Percentiles rank a stretch among this genome's conserved stretches.
Conservation (phyloP, 1,284 basidiomycete genomes). For the Ganoderma leucocontextum region DNA sequence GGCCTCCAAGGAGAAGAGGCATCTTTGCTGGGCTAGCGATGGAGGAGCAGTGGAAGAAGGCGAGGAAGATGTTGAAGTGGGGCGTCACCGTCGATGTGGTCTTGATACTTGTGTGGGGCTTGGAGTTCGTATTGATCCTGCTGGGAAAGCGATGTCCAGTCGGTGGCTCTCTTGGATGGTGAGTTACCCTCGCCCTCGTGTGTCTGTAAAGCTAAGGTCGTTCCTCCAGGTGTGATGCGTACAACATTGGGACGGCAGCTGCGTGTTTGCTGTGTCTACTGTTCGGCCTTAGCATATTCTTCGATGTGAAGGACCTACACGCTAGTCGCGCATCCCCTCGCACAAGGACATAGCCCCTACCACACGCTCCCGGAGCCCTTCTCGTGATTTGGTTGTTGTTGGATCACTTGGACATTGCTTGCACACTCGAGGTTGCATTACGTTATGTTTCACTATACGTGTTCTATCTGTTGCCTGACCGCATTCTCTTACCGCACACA, state of each 20-base stretch:
- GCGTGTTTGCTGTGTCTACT: conserved; percentile 62
- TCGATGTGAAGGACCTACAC: conserved; percentile 71
- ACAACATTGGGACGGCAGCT: conserved; percentile 69
- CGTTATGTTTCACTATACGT: conserved; percentile 7
- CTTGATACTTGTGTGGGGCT: conserved; percentile 64
- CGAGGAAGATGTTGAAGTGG: conserved; percentile 62
- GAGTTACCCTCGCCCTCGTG: conserved; percentile 36
- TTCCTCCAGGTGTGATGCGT: conserved; percentile 70
- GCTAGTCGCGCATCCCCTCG: conserved; percentile 59
- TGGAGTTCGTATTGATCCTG: conserved; percentile 65
- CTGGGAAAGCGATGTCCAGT: conserved; percentile 68
- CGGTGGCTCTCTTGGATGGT: conserved; percentile 71
- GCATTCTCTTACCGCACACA: not conserved
- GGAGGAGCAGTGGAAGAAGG: conserved; percentile 68
- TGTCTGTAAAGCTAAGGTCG: conserved; percentile 3
- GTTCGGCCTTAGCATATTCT: conserved; percentile 66
- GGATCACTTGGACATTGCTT: not conserved
- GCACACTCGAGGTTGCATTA: not conserved
- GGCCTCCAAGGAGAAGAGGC: conserved; percentile 50
- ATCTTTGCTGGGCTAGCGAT: conserved; percentile 68
- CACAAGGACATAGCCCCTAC: conserved; percentile 46
- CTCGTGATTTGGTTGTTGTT: not conserved
- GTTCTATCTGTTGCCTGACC: conserved; percentile 2
- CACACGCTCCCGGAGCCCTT: not conserved
- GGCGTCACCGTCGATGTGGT: conserved; percentile 57